Evolutionary conservation across 2,329 filamentous ascomycete species (phyloP).

Genomic region (Epichloe aotearoae): DNA sequence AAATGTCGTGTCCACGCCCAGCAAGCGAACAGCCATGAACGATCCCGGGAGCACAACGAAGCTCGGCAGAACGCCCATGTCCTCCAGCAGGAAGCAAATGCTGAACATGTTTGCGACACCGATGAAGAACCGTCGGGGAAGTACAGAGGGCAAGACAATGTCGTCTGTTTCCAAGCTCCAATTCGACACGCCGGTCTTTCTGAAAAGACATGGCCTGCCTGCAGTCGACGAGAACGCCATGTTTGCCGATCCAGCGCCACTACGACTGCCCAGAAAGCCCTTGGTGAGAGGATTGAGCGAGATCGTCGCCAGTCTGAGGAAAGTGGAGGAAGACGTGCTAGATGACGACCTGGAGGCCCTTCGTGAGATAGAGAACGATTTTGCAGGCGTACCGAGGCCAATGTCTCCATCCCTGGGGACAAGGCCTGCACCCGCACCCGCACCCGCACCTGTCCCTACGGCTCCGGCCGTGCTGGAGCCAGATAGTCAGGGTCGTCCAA

Average conservation of each 20-base stretch:
- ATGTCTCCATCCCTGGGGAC: constrained; percentile 11
- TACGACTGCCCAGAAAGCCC: constrained; percentile 43
- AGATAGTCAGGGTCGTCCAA: constrained; percentile 28
- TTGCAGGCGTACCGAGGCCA: constrained; percentile 12
- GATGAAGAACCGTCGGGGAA: constrained; percentile 33
- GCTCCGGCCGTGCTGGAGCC: constrained; percentile 11
- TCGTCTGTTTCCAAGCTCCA: constrained; percentile 40
- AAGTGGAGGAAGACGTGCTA: constrained; percentile 53
- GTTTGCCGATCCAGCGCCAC: constrained; percentile 33
- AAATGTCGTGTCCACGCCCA: constrained; percentile 29
- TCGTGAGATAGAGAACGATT: constrained; percentile 51
- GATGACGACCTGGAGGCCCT: constrained; percentile 66
- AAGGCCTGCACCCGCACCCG: constrained; percentile 16
- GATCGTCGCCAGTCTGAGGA: constrained; percentile 57
- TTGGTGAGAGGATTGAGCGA: constrained; percentile 59
- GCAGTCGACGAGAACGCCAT: constrained; percentile 43
- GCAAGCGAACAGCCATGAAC: constrained; percentile 24
- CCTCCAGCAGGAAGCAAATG: constrained; percentile 45
- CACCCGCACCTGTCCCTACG: constrained; percentile 4
- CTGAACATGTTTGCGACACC: constrained; percentile 56
- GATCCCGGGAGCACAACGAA: constrained; percentile 18
- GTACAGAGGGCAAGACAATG: constrained; percentile 29
- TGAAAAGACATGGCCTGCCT: constrained; percentile 36
- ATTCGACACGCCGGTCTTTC: constrained; percentile 59
- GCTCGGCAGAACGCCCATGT: constrained; percentile 37